Evolutionary conservation across 306 rosid genomes (phyloP).

Genomic region (Cicer pinnatifidum): DNA sequence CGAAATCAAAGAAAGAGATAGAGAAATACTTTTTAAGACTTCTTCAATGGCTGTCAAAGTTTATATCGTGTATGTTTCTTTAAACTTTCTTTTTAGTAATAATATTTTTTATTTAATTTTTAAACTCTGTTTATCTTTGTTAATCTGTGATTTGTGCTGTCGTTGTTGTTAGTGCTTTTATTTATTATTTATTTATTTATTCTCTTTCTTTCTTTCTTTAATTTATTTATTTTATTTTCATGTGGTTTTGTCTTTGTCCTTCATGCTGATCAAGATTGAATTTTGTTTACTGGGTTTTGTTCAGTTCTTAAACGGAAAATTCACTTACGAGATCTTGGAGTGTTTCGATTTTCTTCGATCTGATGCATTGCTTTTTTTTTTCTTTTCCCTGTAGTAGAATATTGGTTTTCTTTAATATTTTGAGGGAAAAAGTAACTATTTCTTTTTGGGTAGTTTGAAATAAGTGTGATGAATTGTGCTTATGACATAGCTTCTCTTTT

Average conservation of each 20-base stretch:
- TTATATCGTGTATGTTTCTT: conserved; percentile 75
- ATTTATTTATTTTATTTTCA: not conserved
- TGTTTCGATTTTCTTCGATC: conserved; percentile 43
- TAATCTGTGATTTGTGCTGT: conserved; percentile 34
- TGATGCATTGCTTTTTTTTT: conserved; percentile 33
- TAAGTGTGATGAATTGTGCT: conserved; percentile 18
- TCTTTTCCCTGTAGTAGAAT: conserved; percentile 8
- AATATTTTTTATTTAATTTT: not conserved
- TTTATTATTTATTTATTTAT: not conserved
- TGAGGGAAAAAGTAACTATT: not conserved
- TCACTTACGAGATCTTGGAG: conserved; percentile 35
- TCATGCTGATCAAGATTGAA: conserved; percentile 13
- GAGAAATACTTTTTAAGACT: conserved; percentile 31
- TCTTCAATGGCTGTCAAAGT: conserved; percentile 86
- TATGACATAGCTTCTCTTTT: conserved; percentile 12
- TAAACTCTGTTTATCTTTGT: conserved; percentile 21
- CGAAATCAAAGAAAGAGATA: conserved; percentile 26
- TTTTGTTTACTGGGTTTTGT: conserved; percentile 42
- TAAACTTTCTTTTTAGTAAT: not conserved
- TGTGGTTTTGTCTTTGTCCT: conserved; percentile 1
- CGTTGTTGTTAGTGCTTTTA: conserved; percentile 32
- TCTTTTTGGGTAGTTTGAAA: conserved; percentile 11
- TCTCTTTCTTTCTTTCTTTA: not conserved
- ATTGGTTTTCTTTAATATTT: conserved; percentile 11
- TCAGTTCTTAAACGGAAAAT: conserved; percentile 25